These are phyloP conservation scores for Anacardium occidentale DNA, from an alignment of 345 rosid genomes.

Conservation along the genomic window DNA sequence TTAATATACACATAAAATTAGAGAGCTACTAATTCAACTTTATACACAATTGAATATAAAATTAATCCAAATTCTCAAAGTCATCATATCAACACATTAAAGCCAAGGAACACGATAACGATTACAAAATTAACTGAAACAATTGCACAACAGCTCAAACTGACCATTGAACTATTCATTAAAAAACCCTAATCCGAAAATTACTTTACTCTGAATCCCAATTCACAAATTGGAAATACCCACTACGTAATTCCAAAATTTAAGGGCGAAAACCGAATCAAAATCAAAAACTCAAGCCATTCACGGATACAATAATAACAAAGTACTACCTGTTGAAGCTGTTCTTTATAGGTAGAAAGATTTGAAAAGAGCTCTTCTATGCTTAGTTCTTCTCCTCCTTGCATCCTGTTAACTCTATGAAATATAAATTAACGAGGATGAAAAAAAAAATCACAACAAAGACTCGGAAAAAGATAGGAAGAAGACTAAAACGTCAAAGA, in stretches of 20 bases:
- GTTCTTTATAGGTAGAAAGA: conserved; percentile 82
- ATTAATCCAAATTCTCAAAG: neutral
- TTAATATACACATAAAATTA: no score
- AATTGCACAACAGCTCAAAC: neutral
- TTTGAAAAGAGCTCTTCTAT: conserved; percentile 70
- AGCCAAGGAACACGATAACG: neutral
- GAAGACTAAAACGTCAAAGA: neutral
- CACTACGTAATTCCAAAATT: conserved; percentile 14
- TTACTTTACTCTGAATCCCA: neutral
- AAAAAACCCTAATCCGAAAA: no score
- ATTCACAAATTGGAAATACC: neutral
- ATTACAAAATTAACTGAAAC: conserved; percentile 1
- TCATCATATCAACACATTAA: neutral
- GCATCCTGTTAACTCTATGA: conserved; percentile 30
- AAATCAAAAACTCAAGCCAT: conserved; percentile 4
- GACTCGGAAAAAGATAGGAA: neutral
- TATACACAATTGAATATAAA: neutral
- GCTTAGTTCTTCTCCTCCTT: conserved; percentile 79
- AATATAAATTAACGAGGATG: neutral
- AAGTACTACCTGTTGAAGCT: conserved; percentile 63
- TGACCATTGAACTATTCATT: no score
- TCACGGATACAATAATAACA: neutral
- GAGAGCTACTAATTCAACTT: neutral
- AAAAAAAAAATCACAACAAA: neutral
- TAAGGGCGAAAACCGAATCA: neutral